Conservation (phyloP, 495 filamentous ascomycete species). For the Trichocladium uniseriatum region DNA sequence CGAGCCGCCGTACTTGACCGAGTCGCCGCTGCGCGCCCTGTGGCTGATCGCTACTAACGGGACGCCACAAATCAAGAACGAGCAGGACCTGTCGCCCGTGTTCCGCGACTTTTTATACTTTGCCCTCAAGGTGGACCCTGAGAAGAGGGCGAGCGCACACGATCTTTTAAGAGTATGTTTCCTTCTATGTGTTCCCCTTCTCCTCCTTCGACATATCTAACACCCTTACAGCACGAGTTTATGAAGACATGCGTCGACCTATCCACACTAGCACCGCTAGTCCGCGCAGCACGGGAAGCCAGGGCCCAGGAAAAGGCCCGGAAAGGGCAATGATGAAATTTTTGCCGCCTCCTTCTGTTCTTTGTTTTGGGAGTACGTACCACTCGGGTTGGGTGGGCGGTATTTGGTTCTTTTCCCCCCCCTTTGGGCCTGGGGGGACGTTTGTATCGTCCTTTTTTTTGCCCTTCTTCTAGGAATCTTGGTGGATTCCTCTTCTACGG, state of each 20-base stretch:
- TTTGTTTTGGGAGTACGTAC: no score
- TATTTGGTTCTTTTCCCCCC: no score
- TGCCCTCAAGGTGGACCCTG: slow-evolving; percentile 89
- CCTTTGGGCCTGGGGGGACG: no score
- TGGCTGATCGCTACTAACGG: slow-evolving; percentile 97
- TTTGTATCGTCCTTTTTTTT: no score
- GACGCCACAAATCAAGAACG: slow-evolving; percentile 90
- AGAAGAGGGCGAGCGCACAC: slow-evolving; percentile 89
- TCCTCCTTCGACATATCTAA: neutral
- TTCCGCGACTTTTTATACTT: slow-evolving; percentile 87
- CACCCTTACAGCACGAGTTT: slow-evolving; percentile 66
- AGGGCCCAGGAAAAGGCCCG: slow-evolving; percentile 75
- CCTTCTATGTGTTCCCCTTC: neutral
- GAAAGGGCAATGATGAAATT: slow-evolving; percentile 39
- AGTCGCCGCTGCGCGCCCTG: slow-evolving; percentile 84
- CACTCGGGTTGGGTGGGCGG: no score
- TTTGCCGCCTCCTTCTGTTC: neutral
- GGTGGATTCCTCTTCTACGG: no score
- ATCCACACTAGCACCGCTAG: slow-evolving; percentile 59
- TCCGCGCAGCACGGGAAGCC: slow-evolving; percentile 73
- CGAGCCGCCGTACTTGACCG: slow-evolving; percentile 92
- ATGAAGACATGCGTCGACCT: slow-evolving; percentile 73
- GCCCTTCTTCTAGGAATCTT: no score
- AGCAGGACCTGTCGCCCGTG: slow-evolving; percentile 65
- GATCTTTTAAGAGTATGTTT: slow-evolving; percentile 74